Evolutionary conservation across 1,284 basidiomycete species (phyloP).

Genomic region (Ceratobasidium sp.): DNA sequence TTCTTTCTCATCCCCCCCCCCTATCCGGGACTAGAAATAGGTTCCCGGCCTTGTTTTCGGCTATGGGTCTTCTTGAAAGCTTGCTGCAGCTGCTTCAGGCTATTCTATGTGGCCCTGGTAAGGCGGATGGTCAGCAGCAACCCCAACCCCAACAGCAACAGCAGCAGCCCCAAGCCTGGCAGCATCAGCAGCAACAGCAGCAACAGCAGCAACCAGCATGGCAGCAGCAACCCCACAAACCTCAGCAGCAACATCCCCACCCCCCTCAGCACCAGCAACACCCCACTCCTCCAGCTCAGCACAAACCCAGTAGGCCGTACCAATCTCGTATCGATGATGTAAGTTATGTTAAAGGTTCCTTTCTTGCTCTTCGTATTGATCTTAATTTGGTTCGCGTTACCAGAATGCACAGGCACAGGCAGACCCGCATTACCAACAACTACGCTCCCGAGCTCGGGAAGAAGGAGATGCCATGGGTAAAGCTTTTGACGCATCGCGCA

Average conservation of each 20-base stretch:
- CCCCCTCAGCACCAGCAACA: slow-evolving; percentile 29
- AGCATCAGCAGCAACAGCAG: slow-evolving; percentile 51
- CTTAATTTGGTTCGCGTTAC: slow-evolving; percentile 51
- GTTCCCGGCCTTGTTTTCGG: background rate
- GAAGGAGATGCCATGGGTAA: slow-evolving; percentile 68
- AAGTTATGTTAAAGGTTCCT: slow-evolving; percentile 20
- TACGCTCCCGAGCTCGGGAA: slow-evolving; percentile 68
- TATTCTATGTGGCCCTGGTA: slow-evolving; percentile 37
- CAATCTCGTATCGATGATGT: slow-evolving; percentile 45
- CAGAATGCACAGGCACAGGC: slow-evolving; percentile 76
- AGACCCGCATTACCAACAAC: slow-evolving; percentile 74
- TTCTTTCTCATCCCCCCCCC: too few relatives aligned
- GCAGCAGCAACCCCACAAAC: slow-evolving; percentile 49
- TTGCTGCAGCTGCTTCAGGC: slow-evolving; percentile 36
- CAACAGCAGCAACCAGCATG: slow-evolving; percentile 52
- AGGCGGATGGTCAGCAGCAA: slow-evolving; percentile 29
- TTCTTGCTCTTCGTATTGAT: background rate
- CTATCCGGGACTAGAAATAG: too few relatives aligned
- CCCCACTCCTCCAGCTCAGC: background rate
- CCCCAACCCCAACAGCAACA: slow-evolving; percentile 45
- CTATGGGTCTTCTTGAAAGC: slow-evolving; percentile 46
- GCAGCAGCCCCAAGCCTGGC: slow-evolving; percentile 33
- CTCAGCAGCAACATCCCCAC: slow-evolving; percentile 45
- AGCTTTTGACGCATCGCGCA: slow-evolving; percentile 74
- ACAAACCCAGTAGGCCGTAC: slow-evolving; percentile 43